phyloP scores from a whole-genome alignment of 768 basidiomycete genomes.

The Panellus pusillus region DNA sequence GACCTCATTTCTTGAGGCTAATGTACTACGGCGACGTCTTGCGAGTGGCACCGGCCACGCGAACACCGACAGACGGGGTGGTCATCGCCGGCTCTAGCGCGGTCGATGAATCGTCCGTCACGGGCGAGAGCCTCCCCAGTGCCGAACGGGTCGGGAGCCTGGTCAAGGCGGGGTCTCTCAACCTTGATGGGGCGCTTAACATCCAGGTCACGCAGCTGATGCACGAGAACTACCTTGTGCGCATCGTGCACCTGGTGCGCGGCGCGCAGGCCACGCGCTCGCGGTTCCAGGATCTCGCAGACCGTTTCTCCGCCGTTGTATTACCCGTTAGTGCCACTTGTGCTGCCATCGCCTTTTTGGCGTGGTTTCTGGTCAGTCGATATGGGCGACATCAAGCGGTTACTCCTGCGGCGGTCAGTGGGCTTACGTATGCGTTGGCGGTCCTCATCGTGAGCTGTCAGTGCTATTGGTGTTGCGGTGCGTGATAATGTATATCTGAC shows the following conservation, averaged over 20 bases:
- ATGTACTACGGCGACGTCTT: slow-evolving; percentile 38
- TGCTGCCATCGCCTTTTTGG: slow-evolving; percentile 36
- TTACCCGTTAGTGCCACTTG: slow-evolving; percentile 48
- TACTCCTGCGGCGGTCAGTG: slow-evolving; percentile 30
- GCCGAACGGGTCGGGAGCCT: slow-evolving; percentile 32
- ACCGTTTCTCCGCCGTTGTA: slow-evolving; percentile 47
- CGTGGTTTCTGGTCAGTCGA: slow-evolving; percentile 37
- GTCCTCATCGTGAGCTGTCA: slow-evolving; percentile 55
- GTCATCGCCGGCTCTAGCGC: slow-evolving; percentile 34
- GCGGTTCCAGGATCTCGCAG: slow-evolving; percentile 46
- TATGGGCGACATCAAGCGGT: slow-evolving; percentile 26
- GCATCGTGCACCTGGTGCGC: slow-evolving; percentile 35
- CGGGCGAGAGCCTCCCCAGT: slow-evolving; percentile 41
- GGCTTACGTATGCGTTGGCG: slow-evolving; percentile 52
- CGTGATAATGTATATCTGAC: slow-evolving; percentile 26
- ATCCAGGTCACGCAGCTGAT: slow-evolving; percentile 36
- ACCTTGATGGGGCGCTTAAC: slow-evolving; percentile 33
- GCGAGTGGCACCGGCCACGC: slow-evolving; percentile 32
- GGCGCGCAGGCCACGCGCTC: slow-evolving; percentile 38
- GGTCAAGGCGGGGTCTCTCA: slow-evolving; percentile 41
- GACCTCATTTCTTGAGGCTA: slow-evolving; percentile 22
- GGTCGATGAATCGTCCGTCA: slow-evolving; percentile 44
- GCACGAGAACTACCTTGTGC: slow-evolving; percentile 42
- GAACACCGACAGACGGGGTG: slow-evolving; percentile 40
- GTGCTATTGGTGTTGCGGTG: slow-evolving; percentile 37